Conservation (phyloP, 768 basidiomycete species). For the Lepiota brunneoincarnata region DNA sequence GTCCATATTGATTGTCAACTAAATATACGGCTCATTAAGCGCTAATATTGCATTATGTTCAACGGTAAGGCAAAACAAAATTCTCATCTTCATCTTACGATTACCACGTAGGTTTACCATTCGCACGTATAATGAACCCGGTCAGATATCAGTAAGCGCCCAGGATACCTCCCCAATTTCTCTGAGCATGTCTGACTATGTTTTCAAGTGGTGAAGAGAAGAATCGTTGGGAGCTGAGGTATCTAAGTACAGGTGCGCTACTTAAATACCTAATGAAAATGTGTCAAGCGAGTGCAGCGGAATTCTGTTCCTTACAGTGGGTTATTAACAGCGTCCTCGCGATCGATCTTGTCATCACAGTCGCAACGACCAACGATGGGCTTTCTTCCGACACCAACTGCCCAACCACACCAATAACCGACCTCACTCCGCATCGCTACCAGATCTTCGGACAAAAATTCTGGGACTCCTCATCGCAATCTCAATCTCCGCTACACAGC, state of each 20-base stretch:
- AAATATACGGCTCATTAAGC: too few species aligned
- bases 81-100: too few species aligned
- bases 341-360: conserved; percentile 41
- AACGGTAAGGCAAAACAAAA: too few species aligned
- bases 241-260: too few species aligned
- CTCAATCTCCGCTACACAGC: conserved; percentile 10
- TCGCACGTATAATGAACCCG: conserved; percentile 24
- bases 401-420: neutral
- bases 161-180: neutral
- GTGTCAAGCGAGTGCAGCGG: too few species aligned
- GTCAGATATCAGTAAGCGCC: conserved; percentile 28
- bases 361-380: conserved; percentile 18
- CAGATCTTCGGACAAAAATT: neutral
- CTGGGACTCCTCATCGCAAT: neutral
- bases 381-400: neutral
- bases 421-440: neutral
- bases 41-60: too few species aligned
- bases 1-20: too few species aligned
- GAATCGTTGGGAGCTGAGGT: too few species aligned
- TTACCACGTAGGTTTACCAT: conserved; percentile 25
- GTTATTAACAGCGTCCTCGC: conserved; percentile 38
- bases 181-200: neutral
- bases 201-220: too few species aligned
- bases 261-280: too few species aligned
- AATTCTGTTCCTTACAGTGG: too few species aligned